These are phyloP conservation scores for Rhodotorula diobovata DNA, from an alignment of 768 basidiomycete species.

Conservation along the genomic window DNA sequence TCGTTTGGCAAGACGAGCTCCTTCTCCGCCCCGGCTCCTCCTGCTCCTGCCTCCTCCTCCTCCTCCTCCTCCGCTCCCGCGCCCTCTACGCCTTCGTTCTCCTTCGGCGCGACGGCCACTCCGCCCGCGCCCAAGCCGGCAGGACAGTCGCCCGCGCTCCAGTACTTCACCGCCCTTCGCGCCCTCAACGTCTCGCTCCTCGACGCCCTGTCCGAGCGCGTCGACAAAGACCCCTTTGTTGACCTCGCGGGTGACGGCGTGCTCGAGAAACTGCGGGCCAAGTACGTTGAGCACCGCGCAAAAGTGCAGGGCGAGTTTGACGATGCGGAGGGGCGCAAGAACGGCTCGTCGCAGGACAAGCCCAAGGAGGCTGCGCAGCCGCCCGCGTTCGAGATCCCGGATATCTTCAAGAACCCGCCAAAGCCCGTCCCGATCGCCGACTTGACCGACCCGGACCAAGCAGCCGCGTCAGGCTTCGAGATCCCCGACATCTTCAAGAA, in stretches of 20 bases:
- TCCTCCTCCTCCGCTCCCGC: neutral
- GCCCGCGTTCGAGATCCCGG: conserved; percentile 1
- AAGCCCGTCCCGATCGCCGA: conserved; percentile 18
- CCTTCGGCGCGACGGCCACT: neutral
- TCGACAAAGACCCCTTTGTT: conserved; percentile 33
- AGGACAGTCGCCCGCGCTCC: neutral
- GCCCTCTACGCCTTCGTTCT: neutral
- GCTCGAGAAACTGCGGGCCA: conserved; percentile 10
- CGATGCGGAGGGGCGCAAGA: neutral
- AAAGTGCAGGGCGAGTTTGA: conserved; percentile 21
- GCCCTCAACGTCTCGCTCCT: conserved; percentile 32
- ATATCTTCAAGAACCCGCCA: conserved; percentile 12
- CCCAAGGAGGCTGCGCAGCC: neutral
- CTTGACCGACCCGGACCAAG: conserved; percentile 1
- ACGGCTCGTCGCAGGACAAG: neutral
- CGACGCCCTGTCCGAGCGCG: conserved; percentile 12
- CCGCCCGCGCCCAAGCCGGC: neutral
- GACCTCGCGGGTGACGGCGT: conserved; percentile 7
- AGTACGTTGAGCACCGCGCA: conserved; percentile 25
- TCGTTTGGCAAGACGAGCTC: conserved; percentile 16
- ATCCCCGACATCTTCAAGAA: conserved; percentile 14
- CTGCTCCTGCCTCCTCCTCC: conserved; percentile 3
- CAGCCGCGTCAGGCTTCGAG: neutral
- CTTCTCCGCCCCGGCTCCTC: neutral
- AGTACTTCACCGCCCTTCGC: conserved; percentile 32